Evolutionary conservation across 2,329 filamentous ascomycete genomes (phyloP).

Genomic region (Fusarium sp.): DNA sequence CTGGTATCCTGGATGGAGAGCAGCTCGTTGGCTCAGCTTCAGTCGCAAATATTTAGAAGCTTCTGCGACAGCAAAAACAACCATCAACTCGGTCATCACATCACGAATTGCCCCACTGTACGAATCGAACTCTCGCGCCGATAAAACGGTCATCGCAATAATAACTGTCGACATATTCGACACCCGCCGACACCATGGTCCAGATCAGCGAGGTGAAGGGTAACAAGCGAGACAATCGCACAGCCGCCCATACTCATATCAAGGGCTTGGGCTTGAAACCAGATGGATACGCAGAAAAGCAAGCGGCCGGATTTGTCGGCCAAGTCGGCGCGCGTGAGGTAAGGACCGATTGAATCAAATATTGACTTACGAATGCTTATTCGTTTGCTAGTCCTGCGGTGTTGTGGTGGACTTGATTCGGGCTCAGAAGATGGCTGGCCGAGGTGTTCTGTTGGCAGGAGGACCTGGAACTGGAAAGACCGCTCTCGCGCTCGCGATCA

Average conservation of each 20-base stretch:
- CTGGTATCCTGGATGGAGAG: slow-evolving; percentile 29
- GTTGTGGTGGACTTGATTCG: slow-evolving; percentile 96
- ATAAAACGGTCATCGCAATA: background rate
- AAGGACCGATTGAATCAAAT: slow-evolving; percentile 41
- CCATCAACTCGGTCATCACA: slow-evolving; percentile 15
- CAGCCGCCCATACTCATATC: slow-evolving; percentile 97
- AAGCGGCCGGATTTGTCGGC: slow-evolving; percentile 87
- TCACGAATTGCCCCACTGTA: slow-evolving; percentile 12
- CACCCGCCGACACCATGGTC: slow-evolving; percentile 71
- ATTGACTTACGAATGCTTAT: slow-evolving; percentile 30
- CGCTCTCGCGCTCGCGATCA: slow-evolving; percentile 92
- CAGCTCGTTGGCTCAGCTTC: slow-evolving; percentile 45
- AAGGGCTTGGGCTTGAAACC: slow-evolving; percentile 88
- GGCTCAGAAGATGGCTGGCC: slow-evolving; percentile 96
- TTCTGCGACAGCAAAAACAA: slow-evolving; percentile 37
- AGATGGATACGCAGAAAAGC: slow-evolving; percentile 86
- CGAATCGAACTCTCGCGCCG: slow-evolving; percentile 8
- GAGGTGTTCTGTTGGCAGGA: slow-evolving; percentile 91
- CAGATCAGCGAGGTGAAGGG: slow-evolving; percentile 95
- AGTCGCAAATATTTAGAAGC: slow-evolving; percentile 52
- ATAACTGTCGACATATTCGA: slow-evolving; percentile 30
- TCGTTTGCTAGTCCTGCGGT: slow-evolving; percentile 79
- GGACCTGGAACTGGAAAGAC: slow-evolving; percentile 98
- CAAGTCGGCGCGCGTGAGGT: slow-evolving; percentile 91
- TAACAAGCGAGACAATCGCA: slow-evolving; percentile 94